Percentiles rank a stretch among this genome's conserved stretches.
Conservation (phyloP, 495 filamentous ascomycete species). For the Penicillium canescens region DNA sequence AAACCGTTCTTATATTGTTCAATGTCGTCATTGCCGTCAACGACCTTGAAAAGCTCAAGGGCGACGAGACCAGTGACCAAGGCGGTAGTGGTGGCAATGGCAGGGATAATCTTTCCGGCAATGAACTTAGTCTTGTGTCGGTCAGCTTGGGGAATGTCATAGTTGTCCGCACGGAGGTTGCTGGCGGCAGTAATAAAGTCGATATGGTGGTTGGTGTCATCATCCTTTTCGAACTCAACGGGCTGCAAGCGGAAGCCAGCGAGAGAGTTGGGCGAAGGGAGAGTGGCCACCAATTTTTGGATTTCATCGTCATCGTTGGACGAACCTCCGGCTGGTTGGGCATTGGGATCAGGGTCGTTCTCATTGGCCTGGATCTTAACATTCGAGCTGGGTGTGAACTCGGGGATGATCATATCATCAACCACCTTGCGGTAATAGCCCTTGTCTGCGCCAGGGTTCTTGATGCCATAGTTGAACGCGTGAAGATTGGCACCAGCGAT, state of each 20-base stretch:
- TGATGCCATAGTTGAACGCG: slow-evolving; percentile 97
- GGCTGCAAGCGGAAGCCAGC: slow-evolving; percentile 84
- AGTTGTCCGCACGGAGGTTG: slow-evolving; percentile 96
- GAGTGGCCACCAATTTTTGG: slow-evolving; percentile 58
- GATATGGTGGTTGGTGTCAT: slow-evolving; percentile 97
- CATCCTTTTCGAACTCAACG: slow-evolving; percentile 99
- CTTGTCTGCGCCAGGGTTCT: slow-evolving; percentile 65
- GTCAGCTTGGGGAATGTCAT: slow-evolving; percentile 89
- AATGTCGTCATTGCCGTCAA: slow-evolving; percentile 91
- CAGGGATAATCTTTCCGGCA: slow-evolving; percentile 98
- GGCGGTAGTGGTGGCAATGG: slow-evolving; percentile 96
- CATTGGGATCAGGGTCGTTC: slow-evolving; percentile 92
- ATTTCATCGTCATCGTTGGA: slow-evolving; percentile 76
- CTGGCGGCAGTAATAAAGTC: slow-evolving; percentile 98
- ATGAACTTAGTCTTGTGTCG: slow-evolving; percentile 99
- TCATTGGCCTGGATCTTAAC: slow-evolving; percentile 98
- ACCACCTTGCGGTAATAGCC: slow-evolving; percentile 73
- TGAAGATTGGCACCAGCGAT: slow-evolving; percentile 89
- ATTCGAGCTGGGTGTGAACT: slow-evolving; percentile 86
- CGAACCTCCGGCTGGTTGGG: slow-evolving; percentile 46
- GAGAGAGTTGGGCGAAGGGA: slow-evolving; percentile 78
- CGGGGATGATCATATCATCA: slow-evolving; percentile 92
- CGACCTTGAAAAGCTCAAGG: slow-evolving; percentile 93
- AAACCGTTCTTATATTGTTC: slow-evolving; percentile 99
- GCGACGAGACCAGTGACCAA: slow-evolving; percentile 92